A percentile compares a stretch with the other conserved stretches of the same genome.
phyloP scores from a whole-genome alignment of 2,329 filamentous ascomycete genomes.

The Penicillium sp. region DNA sequence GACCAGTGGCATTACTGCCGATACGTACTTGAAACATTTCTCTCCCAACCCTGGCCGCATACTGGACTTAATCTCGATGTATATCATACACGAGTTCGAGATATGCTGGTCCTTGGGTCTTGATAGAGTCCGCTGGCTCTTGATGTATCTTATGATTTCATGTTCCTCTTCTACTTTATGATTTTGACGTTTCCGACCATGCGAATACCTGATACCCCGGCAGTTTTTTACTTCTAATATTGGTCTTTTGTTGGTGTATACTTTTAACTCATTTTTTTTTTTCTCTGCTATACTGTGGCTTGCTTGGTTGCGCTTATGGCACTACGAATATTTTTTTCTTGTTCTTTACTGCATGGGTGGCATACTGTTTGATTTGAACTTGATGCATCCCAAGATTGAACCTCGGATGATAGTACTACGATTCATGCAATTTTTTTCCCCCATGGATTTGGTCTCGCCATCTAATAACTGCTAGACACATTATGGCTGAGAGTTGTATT shows the following conservation, averaged over 20 bases:
- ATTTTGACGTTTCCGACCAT: neutral
- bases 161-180: neutral
- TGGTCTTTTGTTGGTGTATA: neutral
- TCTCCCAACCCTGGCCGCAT: neutral
- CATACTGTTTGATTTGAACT: neutral
- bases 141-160: neutral
- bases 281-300: too few relatives aligned
- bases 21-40: neutral
- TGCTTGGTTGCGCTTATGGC: neutral
- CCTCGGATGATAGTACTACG: neutral
- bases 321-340: neutral
- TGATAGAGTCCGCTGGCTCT: neutral
- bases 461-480: too few relatives aligned
- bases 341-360: neutral
- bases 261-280: neutral
- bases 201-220: neutral
- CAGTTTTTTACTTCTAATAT: neutral
- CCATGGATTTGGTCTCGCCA: neutral
- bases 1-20: neutral
- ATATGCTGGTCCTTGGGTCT: neutral
- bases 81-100: neutral
- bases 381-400: neutral
- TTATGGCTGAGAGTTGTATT: too few relatives aligned
- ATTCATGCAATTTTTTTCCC: neutral
- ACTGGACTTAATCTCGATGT: conserved; percentile 1